phyloP scores from a whole-genome alignment of 495 filamentous ascomycete species.

The Hypomontagnella submonticulosa region DNA sequence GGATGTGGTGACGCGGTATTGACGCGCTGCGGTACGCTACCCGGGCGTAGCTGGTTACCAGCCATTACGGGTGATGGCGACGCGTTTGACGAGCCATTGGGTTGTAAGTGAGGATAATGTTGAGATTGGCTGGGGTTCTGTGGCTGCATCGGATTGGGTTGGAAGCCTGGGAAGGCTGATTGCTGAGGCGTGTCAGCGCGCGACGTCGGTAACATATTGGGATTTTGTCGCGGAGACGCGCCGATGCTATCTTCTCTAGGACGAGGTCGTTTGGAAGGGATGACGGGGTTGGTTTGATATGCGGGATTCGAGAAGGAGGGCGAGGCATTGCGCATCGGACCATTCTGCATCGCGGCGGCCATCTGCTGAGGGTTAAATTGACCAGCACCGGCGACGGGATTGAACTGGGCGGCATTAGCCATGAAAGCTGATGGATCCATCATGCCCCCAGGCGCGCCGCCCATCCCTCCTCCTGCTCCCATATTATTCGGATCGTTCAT shows the following conservation, averaged over 20 bases:
- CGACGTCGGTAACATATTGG: constrained; percentile 79
- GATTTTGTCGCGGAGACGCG: constrained; percentile 82
- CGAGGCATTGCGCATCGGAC: constrained; percentile 80
- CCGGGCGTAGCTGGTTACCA: constrained; percentile 73
- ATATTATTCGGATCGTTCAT: constrained; percentile 64
- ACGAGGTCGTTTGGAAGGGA: constrained; percentile 87
- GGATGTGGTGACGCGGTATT: constrained; percentile 92
- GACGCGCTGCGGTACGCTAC: constrained; percentile 78
- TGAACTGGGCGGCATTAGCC: constrained; percentile 63
- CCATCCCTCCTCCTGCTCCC: constrained; percentile 50
- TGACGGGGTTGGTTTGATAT: constrained; percentile 81
- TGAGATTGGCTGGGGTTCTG: constrained; percentile 70
- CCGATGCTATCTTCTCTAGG: constrained; percentile 84
- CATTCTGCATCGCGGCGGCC: constrained; percentile 81
- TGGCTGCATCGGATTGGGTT: constrained; percentile 64
- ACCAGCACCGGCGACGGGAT: constrained; percentile 51
- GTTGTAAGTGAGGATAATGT: constrained; percentile 85
- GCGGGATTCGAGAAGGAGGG: constrained; percentile 76
- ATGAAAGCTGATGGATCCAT: constrained; percentile 67
- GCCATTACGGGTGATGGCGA: constrained; percentile 87
- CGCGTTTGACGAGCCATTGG: constrained; percentile 80
- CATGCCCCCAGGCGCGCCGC: constrained; percentile 51
- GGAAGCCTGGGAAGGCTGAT: constrained; percentile 68
- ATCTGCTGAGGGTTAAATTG: constrained; percentile 71
- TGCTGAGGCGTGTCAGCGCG: constrained; percentile 94